phyloP scores from a whole-genome alignment of 306 rosid species.

The Medicago ruthenica region DNA sequence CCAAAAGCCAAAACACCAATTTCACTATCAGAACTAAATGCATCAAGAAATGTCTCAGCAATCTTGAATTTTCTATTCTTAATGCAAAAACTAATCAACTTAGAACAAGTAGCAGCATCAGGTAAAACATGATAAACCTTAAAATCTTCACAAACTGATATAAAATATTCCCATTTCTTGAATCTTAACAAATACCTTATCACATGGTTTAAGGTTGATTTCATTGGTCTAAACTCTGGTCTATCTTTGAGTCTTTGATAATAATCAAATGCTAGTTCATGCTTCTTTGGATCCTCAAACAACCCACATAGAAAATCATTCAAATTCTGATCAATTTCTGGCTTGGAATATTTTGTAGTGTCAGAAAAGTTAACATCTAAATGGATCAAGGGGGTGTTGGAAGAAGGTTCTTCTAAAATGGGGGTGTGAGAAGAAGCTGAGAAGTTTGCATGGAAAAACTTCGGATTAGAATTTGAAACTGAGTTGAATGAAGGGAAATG shows the following conservation, averaged over 20 bases:
- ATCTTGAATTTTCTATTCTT: conserved; percentile 64
- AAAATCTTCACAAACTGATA: conserved; percentile 57
- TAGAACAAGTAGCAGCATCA: conserved; percentile 62
- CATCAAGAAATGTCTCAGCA: conserved; percentile 53
- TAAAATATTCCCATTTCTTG: conserved; percentile 59
- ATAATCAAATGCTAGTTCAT: conserved; percentile 57
- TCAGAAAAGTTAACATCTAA: conserved; percentile 42
- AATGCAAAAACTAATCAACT: conserved; percentile 58
- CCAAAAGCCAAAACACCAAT: conserved; percentile 54
- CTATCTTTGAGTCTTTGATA: conserved; percentile 60
- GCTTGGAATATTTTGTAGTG: conserved; percentile 36
- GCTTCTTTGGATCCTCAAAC: conserved; percentile 53
- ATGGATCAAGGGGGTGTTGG: conserved; percentile 43
- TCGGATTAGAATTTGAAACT: conserved; percentile 38
- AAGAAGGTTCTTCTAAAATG: conserved; percentile 55
- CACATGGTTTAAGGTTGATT: conserved; percentile 53
- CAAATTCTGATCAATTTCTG: conserved; percentile 42
- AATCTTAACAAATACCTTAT: conserved; percentile 66
- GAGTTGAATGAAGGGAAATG: conserved; percentile 46
- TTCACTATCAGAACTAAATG: conserved; percentile 39
- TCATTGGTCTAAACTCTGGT: conserved; percentile 62
- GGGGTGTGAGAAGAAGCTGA: conserved; percentile 58
- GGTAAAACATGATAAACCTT: conserved; percentile 59
- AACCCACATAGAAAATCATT: conserved; percentile 59
- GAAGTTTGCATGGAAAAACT: conserved; percentile 46